Evolutionary conservation across 192 early-diverging fungal genomes (phyloP).

Genomic region (Cetraspora pellucida): DNA sequence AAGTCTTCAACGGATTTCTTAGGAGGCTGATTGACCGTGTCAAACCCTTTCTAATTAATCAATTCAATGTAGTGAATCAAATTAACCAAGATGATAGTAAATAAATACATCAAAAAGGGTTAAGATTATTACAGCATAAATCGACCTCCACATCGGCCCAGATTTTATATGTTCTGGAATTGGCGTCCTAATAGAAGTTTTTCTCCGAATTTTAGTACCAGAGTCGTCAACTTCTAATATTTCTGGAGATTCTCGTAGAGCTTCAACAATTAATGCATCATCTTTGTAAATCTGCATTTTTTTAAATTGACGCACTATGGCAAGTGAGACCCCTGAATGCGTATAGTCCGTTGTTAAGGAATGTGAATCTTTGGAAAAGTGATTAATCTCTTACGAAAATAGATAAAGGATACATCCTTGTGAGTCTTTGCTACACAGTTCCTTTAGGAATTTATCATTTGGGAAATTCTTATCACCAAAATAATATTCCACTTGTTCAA

Average conservation of each 20-base stretch:
- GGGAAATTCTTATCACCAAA: constrained; percentile 64
- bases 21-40: constrained; percentile 38
- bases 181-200: constrained; percentile 18
- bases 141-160: constrained; percentile 38
- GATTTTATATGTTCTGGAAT: constrained; percentile 17
- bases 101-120: no score
- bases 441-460: constrained; percentile 56
- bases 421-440: constrained; percentile 41
- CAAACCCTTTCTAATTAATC: constrained; percentile 44
- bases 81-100: background rate
- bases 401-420: constrained; percentile 53
- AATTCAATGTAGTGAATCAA: constrained; percentile 30
- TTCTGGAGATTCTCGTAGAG: constrained; percentile 53
- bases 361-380: background rate
- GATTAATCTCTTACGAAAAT: background rate
- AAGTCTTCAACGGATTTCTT: constrained; percentile 48
- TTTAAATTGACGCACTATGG: constrained; percentile 56
- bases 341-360: no score
- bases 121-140: constrained; percentile 53
- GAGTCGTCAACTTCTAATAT: constrained; percentile 59
- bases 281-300: constrained; percentile 57
- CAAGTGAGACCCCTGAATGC: constrained; percentile 50
- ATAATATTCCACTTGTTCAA: constrained; percentile 68
- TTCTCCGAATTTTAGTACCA: constrained; percentile 51
- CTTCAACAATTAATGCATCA: constrained; percentile 50